Evolutionary conservation across 352 stramenopile genomes (phyloP).

Genomic region (Globisporangium ultimum): DNA sequence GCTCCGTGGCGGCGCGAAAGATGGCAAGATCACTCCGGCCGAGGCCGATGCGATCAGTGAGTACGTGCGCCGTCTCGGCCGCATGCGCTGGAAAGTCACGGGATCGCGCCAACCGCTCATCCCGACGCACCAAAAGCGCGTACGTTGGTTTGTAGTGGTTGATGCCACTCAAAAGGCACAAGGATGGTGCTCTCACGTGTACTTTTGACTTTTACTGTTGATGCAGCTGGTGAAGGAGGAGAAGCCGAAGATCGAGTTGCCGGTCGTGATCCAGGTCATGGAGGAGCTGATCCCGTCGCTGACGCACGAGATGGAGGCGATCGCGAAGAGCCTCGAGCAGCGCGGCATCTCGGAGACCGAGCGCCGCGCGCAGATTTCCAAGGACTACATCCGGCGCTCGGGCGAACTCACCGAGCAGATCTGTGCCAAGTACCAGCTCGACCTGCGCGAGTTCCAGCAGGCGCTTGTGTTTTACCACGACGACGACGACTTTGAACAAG

Average conservation of each 20-base stretch:
- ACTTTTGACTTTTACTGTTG: too few relatives aligned
- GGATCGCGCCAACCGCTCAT: slow-evolving; percentile 74
- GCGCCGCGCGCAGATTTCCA: slow-evolving; percentile 52
- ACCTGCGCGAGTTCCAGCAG: slow-evolving; percentile 66
- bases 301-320: slow-evolving; percentile 72
- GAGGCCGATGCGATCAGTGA: slow-evolving; percentile 71
- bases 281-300: slow-evolving; percentile 67
- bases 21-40: slow-evolving; percentile 53
- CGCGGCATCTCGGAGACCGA: slow-evolving; percentile 24
- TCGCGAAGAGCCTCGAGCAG: slow-evolving; percentile 20
- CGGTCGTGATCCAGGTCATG: slow-evolving; percentile 61
- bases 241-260: slow-evolving; percentile 59
- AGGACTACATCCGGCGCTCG: slow-evolving; percentile 66
- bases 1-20: slow-evolving; percentile 39
- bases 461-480: slow-evolving; percentile 82
- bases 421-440: slow-evolving; percentile 43
- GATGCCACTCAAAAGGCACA: neutral
- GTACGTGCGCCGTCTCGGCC: slow-evolving; percentile 66
- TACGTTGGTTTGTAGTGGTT: slow-evolving; percentile 6
- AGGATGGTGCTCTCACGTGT: neutral
- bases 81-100: slow-evolving; percentile 77
- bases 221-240: slow-evolving; percentile 45
- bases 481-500: slow-evolving; percentile 57
- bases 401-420: slow-evolving; percentile 53
- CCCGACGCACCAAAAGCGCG: slow-evolving; percentile 38